Evolutionary conservation across 2,329 filamentous ascomycete genomes (phyloP).

Genomic region (Didymella exigua): DNA sequence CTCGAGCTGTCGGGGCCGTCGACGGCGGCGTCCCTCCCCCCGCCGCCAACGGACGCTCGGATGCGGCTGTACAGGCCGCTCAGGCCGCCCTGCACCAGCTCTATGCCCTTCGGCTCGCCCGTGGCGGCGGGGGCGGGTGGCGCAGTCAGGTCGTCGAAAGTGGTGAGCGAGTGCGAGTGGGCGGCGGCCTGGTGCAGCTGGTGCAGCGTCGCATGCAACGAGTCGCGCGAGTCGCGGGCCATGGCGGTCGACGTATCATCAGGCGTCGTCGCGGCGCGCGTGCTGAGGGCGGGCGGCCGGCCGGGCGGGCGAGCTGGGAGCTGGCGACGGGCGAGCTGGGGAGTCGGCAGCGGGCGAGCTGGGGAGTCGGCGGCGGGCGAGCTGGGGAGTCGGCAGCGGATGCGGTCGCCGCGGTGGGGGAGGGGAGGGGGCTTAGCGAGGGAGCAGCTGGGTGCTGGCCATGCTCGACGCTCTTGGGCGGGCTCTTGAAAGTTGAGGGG

Average conservation of each 20-base stretch:
- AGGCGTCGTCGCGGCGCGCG: too few relatives aligned
- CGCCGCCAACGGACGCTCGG: slow-evolving; percentile 79
- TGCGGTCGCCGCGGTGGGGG: neutral
- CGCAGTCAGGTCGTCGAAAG: slow-evolving; percentile 89
- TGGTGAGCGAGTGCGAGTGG: slow-evolving; percentile 81
- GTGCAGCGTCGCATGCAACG: slow-evolving; percentile 61
- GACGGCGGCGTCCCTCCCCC: slow-evolving; percentile 59
- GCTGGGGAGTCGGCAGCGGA: neutral
- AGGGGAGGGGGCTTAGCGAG: slow-evolving; percentile 13
- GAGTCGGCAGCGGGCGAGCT: neutral
- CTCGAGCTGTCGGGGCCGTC: slow-evolving; percentile 32
- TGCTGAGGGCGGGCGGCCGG: too few relatives aligned
- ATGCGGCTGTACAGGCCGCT: slow-evolving; percentile 88
- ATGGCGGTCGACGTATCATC: slow-evolving; percentile 29
- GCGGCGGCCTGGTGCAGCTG: slow-evolving; percentile 90
- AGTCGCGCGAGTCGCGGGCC: slow-evolving; percentile 32
- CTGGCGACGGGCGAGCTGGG: too few relatives aligned
- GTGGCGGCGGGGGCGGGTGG: slow-evolving; percentile 64
- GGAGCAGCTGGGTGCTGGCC: slow-evolving; percentile 2
- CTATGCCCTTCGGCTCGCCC: slow-evolving; percentile 72
- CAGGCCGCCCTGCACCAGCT: slow-evolving; percentile 81
- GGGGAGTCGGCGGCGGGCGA: neutral
- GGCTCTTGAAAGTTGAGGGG: too few relatives aligned
- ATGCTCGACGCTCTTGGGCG: neutral
- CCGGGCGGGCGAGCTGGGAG: too few relatives aligned